Evolutionary conservation across 1,139 yeast genomes (phyloP), one percentile per base, ranked within the genome.

Genomic region (Scheffersomyces insectosa): DNA sequence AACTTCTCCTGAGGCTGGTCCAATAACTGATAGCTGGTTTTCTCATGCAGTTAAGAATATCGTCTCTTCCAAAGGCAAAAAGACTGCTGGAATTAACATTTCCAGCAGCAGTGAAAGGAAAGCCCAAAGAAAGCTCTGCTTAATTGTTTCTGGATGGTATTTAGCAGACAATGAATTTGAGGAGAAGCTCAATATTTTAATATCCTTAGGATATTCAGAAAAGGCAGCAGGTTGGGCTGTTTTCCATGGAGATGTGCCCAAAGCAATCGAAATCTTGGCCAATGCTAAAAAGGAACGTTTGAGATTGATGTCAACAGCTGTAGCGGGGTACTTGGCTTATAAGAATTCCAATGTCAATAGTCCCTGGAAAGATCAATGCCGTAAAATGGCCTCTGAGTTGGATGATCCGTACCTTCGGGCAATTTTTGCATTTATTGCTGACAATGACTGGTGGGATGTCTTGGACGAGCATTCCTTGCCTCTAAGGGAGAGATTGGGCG

Each of bases 191-290:
- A 68, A 70, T 30, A 70, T 74, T 36, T 70, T 91, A 37, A 79
- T 85, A 27, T 63, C 69, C 0, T 65, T 72, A 25, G 93, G 89
- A 0, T 78, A 80, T 49, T 79, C 79, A 47, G 96, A 89, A 50
- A 85, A 93, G 59, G 98, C 99, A 1, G 99, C 98, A 0, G 98
- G 96, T 0, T 89, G 97, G 96, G 97, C 98, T 0, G 93, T 90
- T 0, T 93, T 93, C 63, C 95, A 89, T 60, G 97, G 96, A 2
- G 88, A 90, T 61, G 87, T 93, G 2, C 78, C 80, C 4, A 77
- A 83, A 44, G 97, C 97, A 0, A 87, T 91, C 8, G 82, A 80
- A 29, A 84, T 89, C 10, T 68, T 93, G 43, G 73, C 82, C 1
- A 62, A 63, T 14, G 79, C 89, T 3, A 77, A 79, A 40, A 79